A percentile compares a stretch with the other conserved stretches of the same genome.
Evolutionary conservation across 23 red algal species (phyloP).

Genomic region (Porphyridium purpureum): DNA sequence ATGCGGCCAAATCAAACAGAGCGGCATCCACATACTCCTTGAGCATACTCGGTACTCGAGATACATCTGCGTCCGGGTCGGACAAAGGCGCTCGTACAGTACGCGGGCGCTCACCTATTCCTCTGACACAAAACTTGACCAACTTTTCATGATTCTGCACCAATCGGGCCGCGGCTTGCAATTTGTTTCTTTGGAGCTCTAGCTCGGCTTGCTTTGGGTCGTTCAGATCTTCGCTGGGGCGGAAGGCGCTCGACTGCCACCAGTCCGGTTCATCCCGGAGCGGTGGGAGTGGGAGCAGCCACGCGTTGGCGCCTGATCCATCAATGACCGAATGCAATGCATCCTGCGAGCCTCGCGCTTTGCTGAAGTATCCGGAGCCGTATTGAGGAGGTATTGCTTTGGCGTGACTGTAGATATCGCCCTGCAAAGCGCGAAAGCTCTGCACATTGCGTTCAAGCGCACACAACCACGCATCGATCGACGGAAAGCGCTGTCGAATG

Average conservation of each 20-base stretch:
- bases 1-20: not conserved
- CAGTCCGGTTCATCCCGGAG: too few species aligned
- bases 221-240: not conserved
- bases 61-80: not conserved
- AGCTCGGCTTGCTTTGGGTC: not conserved
- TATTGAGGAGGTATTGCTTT: not conserved
- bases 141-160: not conserved
- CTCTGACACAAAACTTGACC: not conserved
- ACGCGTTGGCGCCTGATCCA: not conserved
- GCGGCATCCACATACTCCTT: not conserved
- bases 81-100: not conserved
- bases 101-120: not conserved
- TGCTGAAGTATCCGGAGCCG: not conserved
- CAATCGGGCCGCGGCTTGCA: not conserved
- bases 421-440: not conserved
- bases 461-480: not conserved
- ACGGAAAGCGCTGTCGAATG: not conserved
- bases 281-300: too few species aligned
- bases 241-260: not conserved
- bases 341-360: not conserved
- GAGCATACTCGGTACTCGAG: too few species aligned
- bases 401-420: not conserved
- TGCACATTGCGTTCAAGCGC: not conserved
- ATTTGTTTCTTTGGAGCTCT: not conserved
- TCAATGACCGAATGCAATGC: not conserved